Evolutionary conservation across 345 rosid genomes (phyloP).

Genomic region (Anastatica hierochuntica): DNA sequence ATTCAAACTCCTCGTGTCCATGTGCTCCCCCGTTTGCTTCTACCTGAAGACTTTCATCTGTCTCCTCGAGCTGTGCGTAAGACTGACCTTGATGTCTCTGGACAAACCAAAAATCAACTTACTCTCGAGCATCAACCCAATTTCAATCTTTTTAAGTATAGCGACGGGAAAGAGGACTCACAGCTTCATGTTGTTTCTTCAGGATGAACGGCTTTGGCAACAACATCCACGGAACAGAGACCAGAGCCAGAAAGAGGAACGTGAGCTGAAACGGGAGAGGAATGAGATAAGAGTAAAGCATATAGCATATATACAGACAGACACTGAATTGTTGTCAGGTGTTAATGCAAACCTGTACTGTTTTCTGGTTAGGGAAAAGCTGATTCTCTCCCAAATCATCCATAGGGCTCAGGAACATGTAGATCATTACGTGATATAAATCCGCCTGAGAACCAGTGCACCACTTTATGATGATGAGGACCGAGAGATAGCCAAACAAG

Average conservation of each 20-base stretch:
- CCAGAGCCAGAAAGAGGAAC: slow-evolving; percentile 67
- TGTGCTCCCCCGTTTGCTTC: slow-evolving; percentile 53
- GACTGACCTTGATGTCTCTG: slow-evolving; percentile 88
- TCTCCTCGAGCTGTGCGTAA: slow-evolving; percentile 44
- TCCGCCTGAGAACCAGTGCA: slow-evolving; percentile 88
- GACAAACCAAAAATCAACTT: slow-evolving; percentile 7
- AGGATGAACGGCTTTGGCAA: slow-evolving; percentile 88
- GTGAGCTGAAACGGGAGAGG: slow-evolving; percentile 41
- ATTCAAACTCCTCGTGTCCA: slow-evolving; percentile 84
- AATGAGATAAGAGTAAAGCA: neutral
- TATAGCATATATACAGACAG: neutral
- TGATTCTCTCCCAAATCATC: slow-evolving; percentile 88
- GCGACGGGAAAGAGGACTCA: slow-evolving; percentile 21
- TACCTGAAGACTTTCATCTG: slow-evolving; percentile 66
- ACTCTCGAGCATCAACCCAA: no score
- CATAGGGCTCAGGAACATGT: slow-evolving; percentile 95
- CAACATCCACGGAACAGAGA: slow-evolving; percentile 96
- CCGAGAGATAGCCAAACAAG: slow-evolving; percentile 84
- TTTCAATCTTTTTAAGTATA: neutral
- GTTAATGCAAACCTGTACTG: slow-evolving; percentile 47
- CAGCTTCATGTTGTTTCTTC: slow-evolving; percentile 76
- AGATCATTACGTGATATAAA: slow-evolving; percentile 80
- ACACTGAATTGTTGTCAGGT: neutral
- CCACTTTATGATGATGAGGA: slow-evolving; percentile 83
- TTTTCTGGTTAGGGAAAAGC: slow-evolving; percentile 71